These are phyloP conservation scores for Endocarpon pusillum DNA, from an alignment of 495 filamentous ascomycete species.

Conservation along the genomic window DNA sequence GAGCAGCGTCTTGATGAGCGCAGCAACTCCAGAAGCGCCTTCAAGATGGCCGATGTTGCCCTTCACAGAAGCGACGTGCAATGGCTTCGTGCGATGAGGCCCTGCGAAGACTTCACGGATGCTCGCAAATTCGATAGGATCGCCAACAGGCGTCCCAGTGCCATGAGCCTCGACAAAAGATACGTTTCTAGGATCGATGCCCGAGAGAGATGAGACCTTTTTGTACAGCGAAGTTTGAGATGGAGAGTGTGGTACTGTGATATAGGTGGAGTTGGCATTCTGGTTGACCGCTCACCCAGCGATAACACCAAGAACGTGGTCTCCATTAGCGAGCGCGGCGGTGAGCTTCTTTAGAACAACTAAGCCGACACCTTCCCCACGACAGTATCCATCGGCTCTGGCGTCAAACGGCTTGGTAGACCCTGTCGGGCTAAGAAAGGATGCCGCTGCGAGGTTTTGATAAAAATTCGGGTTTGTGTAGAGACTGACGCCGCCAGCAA, in stretches of 20 bases:
- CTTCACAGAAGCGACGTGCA: conserved; percentile 27
- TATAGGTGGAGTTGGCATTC: conserved; percentile 39
- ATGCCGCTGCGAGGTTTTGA: conserved; percentile 21
- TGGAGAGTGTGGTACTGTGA: conserved; percentile 31
- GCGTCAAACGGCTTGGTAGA: conserved; percentile 46
- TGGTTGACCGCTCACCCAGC: conserved; percentile 41
- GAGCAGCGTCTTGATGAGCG: conserved; percentile 26
- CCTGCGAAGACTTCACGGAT: conserved; percentile 20
- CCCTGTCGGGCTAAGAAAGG: conserved; percentile 27
- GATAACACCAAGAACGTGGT: conserved; percentile 44
- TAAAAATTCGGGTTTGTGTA: conserved; percentile 15
- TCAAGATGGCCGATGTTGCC: conserved; percentile 32
- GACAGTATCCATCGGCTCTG: conserved; percentile 21
- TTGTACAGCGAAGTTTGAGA: conserved; percentile 17
- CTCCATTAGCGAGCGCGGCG: conserved; percentile 40
- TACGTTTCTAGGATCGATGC: conserved; percentile 7
- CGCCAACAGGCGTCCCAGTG: conserved; percentile 24
- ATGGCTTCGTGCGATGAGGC: conserved; percentile 6
- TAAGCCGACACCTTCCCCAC: conserved; percentile 18
- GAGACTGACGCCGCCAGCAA: conserved; percentile 22
- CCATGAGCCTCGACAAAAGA: conserved; percentile 12
- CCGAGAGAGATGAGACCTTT: conserved; percentile 2
- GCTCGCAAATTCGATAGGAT: conserved; percentile 20
- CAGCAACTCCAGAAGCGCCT: conserved; percentile 24
- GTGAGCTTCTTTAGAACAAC: conserved; percentile 37